Percentiles rank a stretch among this genome's conserved stretches.
Evolutionary conservation across 768 basidiomycete genomes (phyloP).

Genomic region (Boletellus emodensis): DNA sequence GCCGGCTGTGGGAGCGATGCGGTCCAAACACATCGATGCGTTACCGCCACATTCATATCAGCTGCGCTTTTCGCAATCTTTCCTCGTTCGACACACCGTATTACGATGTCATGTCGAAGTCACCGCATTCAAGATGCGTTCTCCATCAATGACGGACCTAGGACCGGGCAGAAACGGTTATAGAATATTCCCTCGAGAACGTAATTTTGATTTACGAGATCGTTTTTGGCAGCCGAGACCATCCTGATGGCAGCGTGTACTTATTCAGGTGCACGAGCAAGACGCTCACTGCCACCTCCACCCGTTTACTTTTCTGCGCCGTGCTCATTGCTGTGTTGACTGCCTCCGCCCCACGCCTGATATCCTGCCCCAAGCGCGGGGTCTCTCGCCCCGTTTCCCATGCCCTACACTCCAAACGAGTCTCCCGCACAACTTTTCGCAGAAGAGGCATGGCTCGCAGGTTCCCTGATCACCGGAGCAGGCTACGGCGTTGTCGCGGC

Average conservation of each 20-base stretch:
- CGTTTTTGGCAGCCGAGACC: constrained; percentile 1
- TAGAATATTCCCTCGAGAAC: background rate
- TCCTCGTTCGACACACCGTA: no score
- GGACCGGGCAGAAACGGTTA: background rate
- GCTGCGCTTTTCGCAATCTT: no score
- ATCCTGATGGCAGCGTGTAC: background rate
- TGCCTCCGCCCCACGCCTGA: background rate
- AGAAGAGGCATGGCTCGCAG: constrained; percentile 29
- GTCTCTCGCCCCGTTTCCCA: constrained; percentile 4
- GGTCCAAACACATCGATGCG: no score
- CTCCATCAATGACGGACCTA: background rate
- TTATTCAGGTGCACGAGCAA: background rate
- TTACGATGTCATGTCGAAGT: no score
- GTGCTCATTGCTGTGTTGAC: background rate
- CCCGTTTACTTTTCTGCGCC: background rate
- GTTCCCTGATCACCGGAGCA: constrained; percentile 22
- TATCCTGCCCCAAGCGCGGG: constrained; percentile 5
- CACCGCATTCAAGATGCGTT: background rate
- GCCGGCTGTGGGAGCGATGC: no score
- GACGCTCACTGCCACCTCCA: background rate
- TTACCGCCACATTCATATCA: no score
- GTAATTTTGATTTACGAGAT: background rate
- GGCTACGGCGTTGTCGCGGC: constrained; percentile 27
- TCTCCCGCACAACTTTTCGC: constrained; percentile 14
- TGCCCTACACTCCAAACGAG: constrained; percentile 19